Evolutionary conservation across 2,329 filamentous ascomycete species (phyloP).

Genomic region (Penicillium nordicum): DNA sequence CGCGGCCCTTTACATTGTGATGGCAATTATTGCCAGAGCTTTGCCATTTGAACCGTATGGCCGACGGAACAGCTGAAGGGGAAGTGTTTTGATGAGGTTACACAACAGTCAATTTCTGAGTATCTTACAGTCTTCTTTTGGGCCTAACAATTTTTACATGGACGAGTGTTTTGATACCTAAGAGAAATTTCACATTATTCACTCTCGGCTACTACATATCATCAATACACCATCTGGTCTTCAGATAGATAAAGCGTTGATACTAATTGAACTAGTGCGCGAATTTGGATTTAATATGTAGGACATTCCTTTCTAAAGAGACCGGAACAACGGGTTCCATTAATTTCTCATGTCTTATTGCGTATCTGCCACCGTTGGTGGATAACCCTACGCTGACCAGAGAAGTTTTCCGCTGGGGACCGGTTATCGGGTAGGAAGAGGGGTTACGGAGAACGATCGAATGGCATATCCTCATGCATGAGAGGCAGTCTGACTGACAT

Average conservation of each 20-base stretch:
- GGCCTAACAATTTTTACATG: no score
- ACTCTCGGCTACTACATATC: not conserved
- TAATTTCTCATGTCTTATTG: not conserved
- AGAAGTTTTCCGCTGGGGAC: conserved; percentile 25
- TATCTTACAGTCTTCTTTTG: not conserved
- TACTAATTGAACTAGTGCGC: not conserved
- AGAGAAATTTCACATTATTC: not conserved
- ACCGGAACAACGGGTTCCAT: no score
- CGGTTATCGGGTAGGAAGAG: conserved; percentile 20
- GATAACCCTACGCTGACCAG: conserved; percentile 21
- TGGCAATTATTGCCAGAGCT: conserved; percentile 28
- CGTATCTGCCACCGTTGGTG: not conserved
- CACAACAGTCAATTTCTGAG: not conserved
- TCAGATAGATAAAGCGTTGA: not conserved
- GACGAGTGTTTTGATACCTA: not conserved
- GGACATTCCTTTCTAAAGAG: no score
- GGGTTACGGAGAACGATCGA: conserved; percentile 28
- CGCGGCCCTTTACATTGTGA: conserved; percentile 35
- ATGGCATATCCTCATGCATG: conserved; percentile 11
- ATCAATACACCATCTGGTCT: not conserved
- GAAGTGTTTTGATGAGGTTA: not conserved
- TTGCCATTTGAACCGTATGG: conserved; percentile 28
- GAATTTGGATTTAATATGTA: not conserved
- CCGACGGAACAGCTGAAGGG: conserved; percentile 10
- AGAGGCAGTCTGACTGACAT: not conserved